Evolutionary conservation across 306 rosid species (phyloP).

Genomic region (Urtica urens): DNA sequence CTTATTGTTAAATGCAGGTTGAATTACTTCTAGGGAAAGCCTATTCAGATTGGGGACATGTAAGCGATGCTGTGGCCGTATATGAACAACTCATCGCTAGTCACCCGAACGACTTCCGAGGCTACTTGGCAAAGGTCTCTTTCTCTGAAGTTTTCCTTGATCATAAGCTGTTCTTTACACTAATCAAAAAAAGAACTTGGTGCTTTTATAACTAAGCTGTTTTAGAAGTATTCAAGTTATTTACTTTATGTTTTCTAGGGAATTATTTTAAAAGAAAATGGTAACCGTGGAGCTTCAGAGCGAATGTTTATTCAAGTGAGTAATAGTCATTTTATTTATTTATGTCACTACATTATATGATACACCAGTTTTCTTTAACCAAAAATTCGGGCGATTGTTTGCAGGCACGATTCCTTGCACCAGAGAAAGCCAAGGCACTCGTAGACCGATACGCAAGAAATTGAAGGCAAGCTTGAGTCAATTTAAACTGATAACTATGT

Average conservation of each 20-base stretch:
- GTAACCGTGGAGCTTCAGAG: slow-evolving; percentile 78
- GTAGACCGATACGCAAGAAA: slow-evolving; percentile 61
- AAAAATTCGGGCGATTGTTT: slow-evolving; percentile 4
- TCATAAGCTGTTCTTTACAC: not conserved
- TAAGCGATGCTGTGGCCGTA: slow-evolving; percentile 80
- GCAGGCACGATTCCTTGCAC: slow-evolving; percentile 92
- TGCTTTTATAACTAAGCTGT: not conserved
- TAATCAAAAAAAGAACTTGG: too few relatives aligned
- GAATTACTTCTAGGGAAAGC: slow-evolving; percentile 96
- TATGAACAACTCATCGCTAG: slow-evolving; percentile 66
- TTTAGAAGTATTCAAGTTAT: slow-evolving; percentile 2
- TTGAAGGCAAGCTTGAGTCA: too few relatives aligned
- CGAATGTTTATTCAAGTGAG: slow-evolving; percentile 94
- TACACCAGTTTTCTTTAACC: not conserved
- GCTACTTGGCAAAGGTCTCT: slow-evolving; percentile 96
- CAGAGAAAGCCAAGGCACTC: slow-evolving; percentile 70
- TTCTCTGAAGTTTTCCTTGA: not conserved
- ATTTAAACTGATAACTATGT: too few relatives aligned
- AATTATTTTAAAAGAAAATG: slow-evolving; percentile 73
- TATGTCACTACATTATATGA: not conserved
- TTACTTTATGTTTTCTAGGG: slow-evolving; percentile 42
- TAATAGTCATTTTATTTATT: not conserved
- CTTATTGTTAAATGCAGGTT: slow-evolving; percentile 38
- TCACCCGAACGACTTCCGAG: slow-evolving; percentile 79
- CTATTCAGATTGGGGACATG: slow-evolving; percentile 89